A percentile compares a stretch with the other conserved stretches of the same genome.
These are phyloP conservation scores for Collybia sordida DNA, from an alignment of 768 basidiomycete genomes.

Conservation along the genomic window DNA sequence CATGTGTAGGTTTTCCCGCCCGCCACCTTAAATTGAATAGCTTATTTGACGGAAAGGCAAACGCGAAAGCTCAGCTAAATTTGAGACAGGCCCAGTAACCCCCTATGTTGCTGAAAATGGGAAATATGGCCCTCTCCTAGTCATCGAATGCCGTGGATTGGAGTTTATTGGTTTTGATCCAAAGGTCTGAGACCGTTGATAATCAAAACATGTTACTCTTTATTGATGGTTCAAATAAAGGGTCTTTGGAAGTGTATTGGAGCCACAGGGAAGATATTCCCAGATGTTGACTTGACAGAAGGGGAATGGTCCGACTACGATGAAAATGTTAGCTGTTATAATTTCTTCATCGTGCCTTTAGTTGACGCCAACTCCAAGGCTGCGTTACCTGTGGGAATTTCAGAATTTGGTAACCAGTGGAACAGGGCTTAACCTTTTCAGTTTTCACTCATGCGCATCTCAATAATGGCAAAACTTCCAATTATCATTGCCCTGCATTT, in stretches of 20 bases:
- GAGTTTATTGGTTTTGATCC: slow-evolving; percentile 83
- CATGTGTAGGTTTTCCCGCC: slow-evolving; percentile 39
- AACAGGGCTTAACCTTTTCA: slow-evolving; percentile 47
- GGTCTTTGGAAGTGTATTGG: slow-evolving; percentile 81
- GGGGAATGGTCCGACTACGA: slow-evolving; percentile 89
- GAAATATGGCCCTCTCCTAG: slow-evolving; percentile 62
- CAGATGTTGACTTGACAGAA: slow-evolving; percentile 63
- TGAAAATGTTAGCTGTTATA: slow-evolving; percentile 61
- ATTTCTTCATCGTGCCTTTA: not conserved
- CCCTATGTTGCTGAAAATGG: slow-evolving; percentile 65
- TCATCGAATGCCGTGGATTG: slow-evolving; percentile 83
- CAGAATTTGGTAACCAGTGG: slow-evolving; percentile 65
- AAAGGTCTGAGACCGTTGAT: slow-evolving; percentile 41
- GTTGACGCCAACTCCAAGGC: slow-evolving; percentile 34
- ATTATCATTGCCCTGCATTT: too few species aligned
- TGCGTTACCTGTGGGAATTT: slow-evolving; percentile 67
- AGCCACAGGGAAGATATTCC: slow-evolving; percentile 51
- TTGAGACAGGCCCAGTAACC: slow-evolving; percentile 49
- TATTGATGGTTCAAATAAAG: slow-evolving; percentile 31
- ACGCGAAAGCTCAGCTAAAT: slow-evolving; percentile 81
- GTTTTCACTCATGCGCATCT: too few species aligned
- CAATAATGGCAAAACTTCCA: too few species aligned
- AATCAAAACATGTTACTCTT: not conserved
- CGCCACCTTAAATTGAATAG: slow-evolving; percentile 2
- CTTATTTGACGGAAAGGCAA: slow-evolving; percentile 42